A percentile compares a stretch with the other conserved stretches of the same genome.
These are phyloP conservation scores for Casuarina equisetifolia DNA, from an alignment of 306 rosid genomes.

Conservation along the genomic window DNA sequence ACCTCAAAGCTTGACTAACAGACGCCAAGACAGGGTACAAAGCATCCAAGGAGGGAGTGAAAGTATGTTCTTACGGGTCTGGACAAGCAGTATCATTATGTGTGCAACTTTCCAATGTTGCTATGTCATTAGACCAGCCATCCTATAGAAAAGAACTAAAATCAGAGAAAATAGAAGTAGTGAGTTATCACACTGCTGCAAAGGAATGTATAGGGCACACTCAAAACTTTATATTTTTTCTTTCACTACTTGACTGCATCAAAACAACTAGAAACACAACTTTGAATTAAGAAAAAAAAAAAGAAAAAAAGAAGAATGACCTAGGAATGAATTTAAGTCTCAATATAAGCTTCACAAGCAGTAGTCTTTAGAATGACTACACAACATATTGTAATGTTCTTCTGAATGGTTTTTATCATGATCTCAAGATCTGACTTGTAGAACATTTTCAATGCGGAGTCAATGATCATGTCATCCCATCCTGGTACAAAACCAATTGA, in stretches of 20 bases:
- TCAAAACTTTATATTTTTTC: too few species aligned
- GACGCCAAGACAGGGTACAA: not conserved
- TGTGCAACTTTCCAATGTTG: constrained; percentile 62
- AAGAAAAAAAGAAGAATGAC: constrained; percentile 9
- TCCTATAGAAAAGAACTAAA: constrained; percentile 47
- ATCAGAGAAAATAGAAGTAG: not conserved
- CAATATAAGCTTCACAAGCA: not conserved
- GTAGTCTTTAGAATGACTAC: not conserved
- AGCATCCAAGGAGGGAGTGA: constrained; percentile 5
- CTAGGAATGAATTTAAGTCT: constrained; percentile 5
- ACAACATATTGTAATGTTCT: constrained; percentile 58
- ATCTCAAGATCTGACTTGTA: constrained; percentile 57
- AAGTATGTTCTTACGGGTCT: constrained; percentile 50
- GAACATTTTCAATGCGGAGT: constrained; percentile 81
- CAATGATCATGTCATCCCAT: constrained; percentile 91
- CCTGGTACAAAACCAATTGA: constrained; percentile 53
- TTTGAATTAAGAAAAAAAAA: not conserved
- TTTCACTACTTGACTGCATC: too few species aligned
- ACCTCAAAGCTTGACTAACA: not conserved
- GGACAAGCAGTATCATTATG: constrained; percentile 71
- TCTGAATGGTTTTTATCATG: constrained; percentile 76
- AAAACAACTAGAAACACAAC: not conserved
- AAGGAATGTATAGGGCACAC: not conserved
- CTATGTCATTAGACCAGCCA: constrained; percentile 52
- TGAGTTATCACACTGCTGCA: not conserved